Evolutionary conservation across 345 rosid genomes (phyloP).

Genomic region (Populus deltoides): DNA sequence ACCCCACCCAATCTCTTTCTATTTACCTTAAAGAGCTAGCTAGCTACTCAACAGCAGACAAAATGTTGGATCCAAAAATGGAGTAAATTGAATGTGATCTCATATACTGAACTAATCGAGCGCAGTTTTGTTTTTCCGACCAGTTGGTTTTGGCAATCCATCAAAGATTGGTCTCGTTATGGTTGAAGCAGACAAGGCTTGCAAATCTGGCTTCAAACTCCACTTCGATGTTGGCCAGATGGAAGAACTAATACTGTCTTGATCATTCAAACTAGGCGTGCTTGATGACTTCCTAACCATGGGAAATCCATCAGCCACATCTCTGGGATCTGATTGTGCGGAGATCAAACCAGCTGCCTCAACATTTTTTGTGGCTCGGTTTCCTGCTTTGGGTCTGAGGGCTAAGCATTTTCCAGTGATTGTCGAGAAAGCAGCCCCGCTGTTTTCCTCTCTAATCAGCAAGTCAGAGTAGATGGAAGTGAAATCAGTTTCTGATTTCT

Average conservation of each 20-base stretch:
- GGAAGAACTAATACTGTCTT: conserved; percentile 8
- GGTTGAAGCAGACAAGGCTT: conserved; percentile 20
- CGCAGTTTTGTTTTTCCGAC: conserved; percentile 29
- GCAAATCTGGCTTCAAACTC: conserved; percentile 27
- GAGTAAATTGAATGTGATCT: neutral
- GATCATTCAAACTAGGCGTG: conserved; percentile 23
- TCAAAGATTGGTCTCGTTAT: conserved; percentile 28
- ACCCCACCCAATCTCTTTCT: neutral
- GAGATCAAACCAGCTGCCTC: conserved; percentile 26
- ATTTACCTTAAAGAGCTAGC: neutral
- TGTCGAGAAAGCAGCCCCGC: conserved; percentile 6
- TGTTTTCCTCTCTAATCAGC: conserved; percentile 19
- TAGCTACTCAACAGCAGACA: neutral
- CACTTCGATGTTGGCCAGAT: conserved; percentile 17
- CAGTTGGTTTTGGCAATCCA: conserved; percentile 29
- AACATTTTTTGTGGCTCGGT: conserved; percentile 1
- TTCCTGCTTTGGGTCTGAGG: conserved; percentile 21
- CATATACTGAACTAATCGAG: conserved; percentile 10
- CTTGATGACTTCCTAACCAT: conserved; percentile 27
- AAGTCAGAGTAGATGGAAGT: neutral
- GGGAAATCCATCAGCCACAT: neutral
- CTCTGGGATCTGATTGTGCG: conserved; percentile 19
- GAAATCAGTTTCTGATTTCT: conserved; percentile 59
- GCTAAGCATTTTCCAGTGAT: conserved; percentile 28
- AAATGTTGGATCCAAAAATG: conserved; percentile 1